These are phyloP conservation scores for Ascochyta lentis DNA, from an alignment of 2,329 filamentous ascomycete species.

Conservation along the genomic window DNA sequence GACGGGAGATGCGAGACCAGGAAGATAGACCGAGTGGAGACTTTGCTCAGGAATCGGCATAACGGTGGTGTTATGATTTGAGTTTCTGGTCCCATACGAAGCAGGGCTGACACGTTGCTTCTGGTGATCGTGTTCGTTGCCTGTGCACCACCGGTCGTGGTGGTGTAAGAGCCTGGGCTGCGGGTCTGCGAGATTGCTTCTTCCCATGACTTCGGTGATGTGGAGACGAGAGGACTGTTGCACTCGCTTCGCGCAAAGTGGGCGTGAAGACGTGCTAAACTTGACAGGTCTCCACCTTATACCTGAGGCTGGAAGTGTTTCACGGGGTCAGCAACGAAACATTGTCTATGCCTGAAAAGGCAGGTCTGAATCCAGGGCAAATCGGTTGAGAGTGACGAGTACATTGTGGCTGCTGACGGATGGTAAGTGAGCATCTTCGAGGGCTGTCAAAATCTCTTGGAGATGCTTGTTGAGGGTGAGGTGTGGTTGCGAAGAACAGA, in stretches of 20 bases:
- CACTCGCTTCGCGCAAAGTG: neutral
- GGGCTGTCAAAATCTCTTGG: conserved; percentile 4
- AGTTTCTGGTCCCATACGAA: neutral
- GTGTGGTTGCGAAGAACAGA: too few relatives aligned
- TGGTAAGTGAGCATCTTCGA: neutral
- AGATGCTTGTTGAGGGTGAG: neutral
- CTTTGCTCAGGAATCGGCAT: conserved; percentile 6
- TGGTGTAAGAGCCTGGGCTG: neutral
- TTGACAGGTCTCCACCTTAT: neutral
- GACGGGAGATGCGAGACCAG: conserved; percentile 20
- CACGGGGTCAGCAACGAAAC: conserved; percentile 12
- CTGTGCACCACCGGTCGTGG: conserved; percentile 1
- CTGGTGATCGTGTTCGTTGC: conserved; percentile 4
- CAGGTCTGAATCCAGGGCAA: neutral
- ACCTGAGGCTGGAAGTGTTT: conserved; percentile 17
- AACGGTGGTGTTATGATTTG: conserved; percentile 6
- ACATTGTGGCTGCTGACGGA: neutral
- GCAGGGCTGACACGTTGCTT: conserved; percentile 12
- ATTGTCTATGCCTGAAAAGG: conserved; percentile 5
- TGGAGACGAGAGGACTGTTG: conserved; percentile 4
- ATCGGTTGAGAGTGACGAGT: neutral
- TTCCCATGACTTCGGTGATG: neutral
- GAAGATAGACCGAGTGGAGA: neutral
- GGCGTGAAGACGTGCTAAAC: neutral
- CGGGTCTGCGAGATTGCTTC: conserved; percentile 3